These are phyloP conservation scores for Tillandsia fasciculata DNA, from an alignment of 176 grass and related monocot species.

Conservation along the genomic window DNA sequence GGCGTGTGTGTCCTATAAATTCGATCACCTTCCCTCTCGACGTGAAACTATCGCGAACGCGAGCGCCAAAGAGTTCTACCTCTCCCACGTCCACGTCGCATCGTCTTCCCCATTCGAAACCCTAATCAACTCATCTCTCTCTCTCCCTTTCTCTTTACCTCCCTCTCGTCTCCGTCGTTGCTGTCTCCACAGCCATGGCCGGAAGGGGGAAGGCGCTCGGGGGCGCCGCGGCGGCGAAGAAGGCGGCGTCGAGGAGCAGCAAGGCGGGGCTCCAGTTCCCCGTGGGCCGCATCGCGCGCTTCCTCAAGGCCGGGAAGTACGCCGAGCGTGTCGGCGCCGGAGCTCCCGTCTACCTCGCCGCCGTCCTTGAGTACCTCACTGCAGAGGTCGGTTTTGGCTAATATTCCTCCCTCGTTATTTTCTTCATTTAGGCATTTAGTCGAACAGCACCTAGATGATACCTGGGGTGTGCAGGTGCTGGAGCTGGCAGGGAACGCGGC, in stretches of 20 bases:
- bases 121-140: too few relatives aligned
- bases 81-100: not conserved
- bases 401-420: not conserved
- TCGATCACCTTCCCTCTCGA: not conserved
- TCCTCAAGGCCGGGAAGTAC: conserved; percentile 24
- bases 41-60: not conserved
- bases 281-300: conserved; percentile 20
- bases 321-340: conserved; percentile 10
- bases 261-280: conserved; percentile 27
- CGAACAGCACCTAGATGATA: too few relatives aligned
- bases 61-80: not conserved
- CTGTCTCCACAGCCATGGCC: not conserved
- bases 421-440: too few relatives aligned
- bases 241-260: conserved; percentile 11
- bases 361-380: conserved; percentile 7
- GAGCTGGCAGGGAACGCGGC: conserved; percentile 7
- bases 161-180: not conserved
- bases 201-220: conserved; percentile 13
- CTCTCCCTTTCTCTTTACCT: too few relatives aligned
- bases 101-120: not conserved
- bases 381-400: not conserved
- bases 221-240: conserved; percentile 1
- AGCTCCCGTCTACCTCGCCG: conserved; percentile 5
- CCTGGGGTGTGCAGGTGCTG: not conserved
- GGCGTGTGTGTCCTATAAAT: not conserved